Percentiles rank a stretch among this genome's conserved stretches.
phyloP scores from a whole-genome alignment of 768 basidiomycete genomes.

The Pleurotus eryngii region DNA sequence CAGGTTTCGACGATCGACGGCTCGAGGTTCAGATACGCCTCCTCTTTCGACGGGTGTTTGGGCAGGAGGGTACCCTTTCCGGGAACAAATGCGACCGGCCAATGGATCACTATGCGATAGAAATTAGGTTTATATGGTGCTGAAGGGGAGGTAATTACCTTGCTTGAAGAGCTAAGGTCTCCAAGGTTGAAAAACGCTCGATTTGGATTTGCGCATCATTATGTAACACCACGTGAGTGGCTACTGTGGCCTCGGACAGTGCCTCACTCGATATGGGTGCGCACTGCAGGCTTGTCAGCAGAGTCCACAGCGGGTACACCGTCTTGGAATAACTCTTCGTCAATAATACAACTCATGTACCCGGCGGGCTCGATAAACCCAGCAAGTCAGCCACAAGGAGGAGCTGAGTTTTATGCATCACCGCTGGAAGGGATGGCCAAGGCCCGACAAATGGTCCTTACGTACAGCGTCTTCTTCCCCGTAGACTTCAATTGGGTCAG shows the following conservation, averaged over 20 bases:
- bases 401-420: constrained; percentile 63
- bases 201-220: no score
- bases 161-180: no score
- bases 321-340: constrained; percentile 26
- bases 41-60: constrained; percentile 38
- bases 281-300: neutral
- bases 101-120: constrained; percentile 63
- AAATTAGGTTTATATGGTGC: neutral
- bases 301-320: neutral
- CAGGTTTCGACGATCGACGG: constrained; percentile 76
- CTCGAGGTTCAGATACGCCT: constrained; percentile 52
- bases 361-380: constrained; percentile 72
- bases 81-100: constrained; percentile 69
- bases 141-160: constrained; percentile 21
- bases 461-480: constrained; percentile 79
- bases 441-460: constrained; percentile 53
- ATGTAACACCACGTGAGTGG: no score
- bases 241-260: no score
- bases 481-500: constrained; percentile 71
- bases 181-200: no score
- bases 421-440: constrained; percentile 36
- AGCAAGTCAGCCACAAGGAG: constrained; percentile 56
- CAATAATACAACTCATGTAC: constrained; percentile 63
- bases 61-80: constrained; percentile 53
- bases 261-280: no score